A percentile compares a stretch with the other conserved stretches of the same genome.
Evolutionary conservation across 1,284 basidiomycete genomes (phyloP).

Genomic region (Malassezia pachydermatis): DNA sequence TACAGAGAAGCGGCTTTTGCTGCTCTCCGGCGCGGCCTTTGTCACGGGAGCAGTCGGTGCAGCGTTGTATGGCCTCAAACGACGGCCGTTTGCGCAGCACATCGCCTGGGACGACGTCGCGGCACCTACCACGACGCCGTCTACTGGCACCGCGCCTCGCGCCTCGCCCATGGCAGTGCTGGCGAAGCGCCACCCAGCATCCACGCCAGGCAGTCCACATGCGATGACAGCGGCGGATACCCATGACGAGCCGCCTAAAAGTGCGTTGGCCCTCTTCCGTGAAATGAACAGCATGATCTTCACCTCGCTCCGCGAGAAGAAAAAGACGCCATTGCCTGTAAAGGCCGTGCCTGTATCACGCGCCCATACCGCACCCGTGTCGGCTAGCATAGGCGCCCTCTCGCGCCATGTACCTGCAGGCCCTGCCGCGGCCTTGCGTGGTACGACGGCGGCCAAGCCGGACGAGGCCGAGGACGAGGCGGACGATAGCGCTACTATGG

Average conservation of each 20-base stretch:
- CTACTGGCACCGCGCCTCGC: too few species aligned
- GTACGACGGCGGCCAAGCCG: not conserved
- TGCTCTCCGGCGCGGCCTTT: slow-evolving; percentile 4
- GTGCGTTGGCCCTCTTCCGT: slow-evolving; percentile 6
- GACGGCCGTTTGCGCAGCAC: not conserved
- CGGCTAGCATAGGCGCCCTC: not conserved
- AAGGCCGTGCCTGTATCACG: not conserved
- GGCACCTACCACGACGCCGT: not conserved
- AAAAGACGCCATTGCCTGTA: not conserved
- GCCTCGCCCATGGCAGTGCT: not conserved
- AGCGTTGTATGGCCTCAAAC: slow-evolving; percentile 1
- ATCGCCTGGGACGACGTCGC: not conserved
- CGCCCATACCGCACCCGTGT: not conserved
- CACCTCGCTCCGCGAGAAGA: not conserved
- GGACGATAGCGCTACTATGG: slow-evolving; percentile 1
- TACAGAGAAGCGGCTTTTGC: too few species aligned
- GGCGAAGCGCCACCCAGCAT: not conserved
- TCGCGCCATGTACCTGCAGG: not conserved
- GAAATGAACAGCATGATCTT: slow-evolving; percentile 15
- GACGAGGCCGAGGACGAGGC: not conserved
- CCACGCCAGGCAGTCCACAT: not conserved
- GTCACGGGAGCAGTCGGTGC: slow-evolving; percentile 10
- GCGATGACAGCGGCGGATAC: not conserved
- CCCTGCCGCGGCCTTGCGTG: not conserved
- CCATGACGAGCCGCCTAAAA: not conserved